These are phyloP conservation scores for Saccharomycopsis sp. DNA, from an alignment of 805 yeast species.

Conservation along the genomic window DNA sequence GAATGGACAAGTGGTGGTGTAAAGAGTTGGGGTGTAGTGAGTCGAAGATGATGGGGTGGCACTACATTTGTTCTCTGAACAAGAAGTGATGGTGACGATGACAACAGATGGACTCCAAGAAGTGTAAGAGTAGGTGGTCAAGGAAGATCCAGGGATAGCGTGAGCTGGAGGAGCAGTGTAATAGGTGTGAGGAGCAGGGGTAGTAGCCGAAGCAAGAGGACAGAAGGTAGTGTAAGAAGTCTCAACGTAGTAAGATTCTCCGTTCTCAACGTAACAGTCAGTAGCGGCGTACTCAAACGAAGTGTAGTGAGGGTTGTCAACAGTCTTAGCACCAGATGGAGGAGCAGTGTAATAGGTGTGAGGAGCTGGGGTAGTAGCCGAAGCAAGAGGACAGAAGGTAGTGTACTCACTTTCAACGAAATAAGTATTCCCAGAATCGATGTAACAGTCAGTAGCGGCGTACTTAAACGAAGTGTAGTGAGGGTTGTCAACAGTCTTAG, in stretches of 20 bases:
- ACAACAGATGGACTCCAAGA: background rate
- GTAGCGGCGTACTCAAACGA: background rate
- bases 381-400: background rate
- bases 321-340: background rate
- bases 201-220: background rate
- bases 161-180: conserved; percentile 8
- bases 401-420: background rate
- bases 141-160: conserved; percentile 1
- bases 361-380: background rate
- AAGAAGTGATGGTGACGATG: conserved; percentile 18
- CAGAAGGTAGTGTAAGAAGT: background rate
- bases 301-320: background rate
- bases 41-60: conserved; percentile 7
- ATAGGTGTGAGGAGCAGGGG: background rate
- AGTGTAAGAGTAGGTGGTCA: conserved; percentile 2
- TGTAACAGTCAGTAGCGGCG: background rate
- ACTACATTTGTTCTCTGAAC: conserved; percentile 9
- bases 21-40: background rate
- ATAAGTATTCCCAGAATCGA: background rate
- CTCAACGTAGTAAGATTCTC: background rate
- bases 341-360: background rate
- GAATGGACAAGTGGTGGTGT: background rate
- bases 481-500: background rate
- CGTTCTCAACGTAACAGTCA: background rate
- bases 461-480: background rate